Evolutionary conservation across 345 rosid genomes (phyloP).

Genomic region (Gynandropsis gynandra): DNA sequence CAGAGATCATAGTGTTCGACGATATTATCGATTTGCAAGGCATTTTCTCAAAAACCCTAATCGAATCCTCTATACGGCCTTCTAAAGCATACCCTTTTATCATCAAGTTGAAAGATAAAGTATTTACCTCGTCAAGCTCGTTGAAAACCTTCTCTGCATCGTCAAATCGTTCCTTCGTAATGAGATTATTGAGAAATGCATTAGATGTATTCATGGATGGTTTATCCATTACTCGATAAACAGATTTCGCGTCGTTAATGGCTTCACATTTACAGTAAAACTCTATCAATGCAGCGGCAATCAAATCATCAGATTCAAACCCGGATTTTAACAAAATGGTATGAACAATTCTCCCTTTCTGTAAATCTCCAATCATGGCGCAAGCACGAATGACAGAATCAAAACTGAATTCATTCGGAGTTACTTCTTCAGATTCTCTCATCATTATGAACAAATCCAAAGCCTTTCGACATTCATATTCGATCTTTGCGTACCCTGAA

Average conservation of each 20-base stretch:
- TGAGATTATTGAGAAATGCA: constrained; percentile 33
- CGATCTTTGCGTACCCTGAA: constrained; percentile 37
- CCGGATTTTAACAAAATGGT: constrained; percentile 47
- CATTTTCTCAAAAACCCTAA: constrained; percentile 37
- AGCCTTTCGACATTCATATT: constrained; percentile 30
- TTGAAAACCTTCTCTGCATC: constrained; percentile 42
- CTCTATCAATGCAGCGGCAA: constrained; percentile 41
- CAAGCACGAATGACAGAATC: constrained; percentile 46
- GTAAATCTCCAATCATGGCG: constrained; percentile 29
- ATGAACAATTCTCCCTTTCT: constrained; percentile 35
- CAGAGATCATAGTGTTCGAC: constrained; percentile 45
- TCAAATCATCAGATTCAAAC: constrained; percentile 34
- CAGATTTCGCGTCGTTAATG: constrained; percentile 38
- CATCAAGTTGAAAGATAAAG: constrained; percentile 40
- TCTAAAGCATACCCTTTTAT: constrained; percentile 44
- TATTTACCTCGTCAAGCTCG: constrained; percentile 25
- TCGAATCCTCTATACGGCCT: constrained; percentile 39
- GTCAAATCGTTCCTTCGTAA: constrained; percentile 28
- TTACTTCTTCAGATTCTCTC: constrained; percentile 31
- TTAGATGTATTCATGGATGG: constrained; percentile 38
- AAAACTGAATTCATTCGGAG: constrained; percentile 50
- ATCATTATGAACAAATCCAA: constrained; percentile 36
- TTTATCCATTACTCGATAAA: constrained; percentile 26
- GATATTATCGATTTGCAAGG: constrained; percentile 37
- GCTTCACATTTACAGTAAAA: constrained; percentile 43